phyloP scores from a whole-genome alignment of 805 yeast species.

The Pichia kluyveri region DNA sequence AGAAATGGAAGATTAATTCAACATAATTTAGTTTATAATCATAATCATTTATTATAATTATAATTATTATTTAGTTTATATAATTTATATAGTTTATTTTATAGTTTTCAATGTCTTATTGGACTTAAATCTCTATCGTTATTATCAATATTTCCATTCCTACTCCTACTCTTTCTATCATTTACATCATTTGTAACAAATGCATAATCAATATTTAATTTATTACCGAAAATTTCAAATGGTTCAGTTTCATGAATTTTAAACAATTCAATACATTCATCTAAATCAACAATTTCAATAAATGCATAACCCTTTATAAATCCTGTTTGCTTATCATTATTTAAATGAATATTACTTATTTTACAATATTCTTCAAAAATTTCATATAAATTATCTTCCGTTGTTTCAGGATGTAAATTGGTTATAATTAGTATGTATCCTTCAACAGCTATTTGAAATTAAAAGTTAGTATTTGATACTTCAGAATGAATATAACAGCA shows the following conservation, averaged over 20 bases:
- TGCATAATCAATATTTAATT: constrained; percentile 29
- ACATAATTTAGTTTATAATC: neutral
- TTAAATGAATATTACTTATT: constrained; percentile 30
- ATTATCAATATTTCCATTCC: neutral
- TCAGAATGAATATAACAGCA: too few species aligned
- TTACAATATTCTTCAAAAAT: constrained; percentile 32
- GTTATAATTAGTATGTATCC: constrained; percentile 34
- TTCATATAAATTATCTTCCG: constrained; percentile 36
- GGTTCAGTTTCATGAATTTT: constrained; percentile 14
- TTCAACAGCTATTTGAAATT: constrained; percentile 27
- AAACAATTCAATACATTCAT: constrained; percentile 29
- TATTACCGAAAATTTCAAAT: constrained; percentile 27
- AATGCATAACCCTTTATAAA: constrained; percentile 36
- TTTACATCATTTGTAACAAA: constrained; percentile 21
- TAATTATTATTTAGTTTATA: too few species aligned
- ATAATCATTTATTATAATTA: neutral
- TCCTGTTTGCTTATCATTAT: constrained; percentile 35
- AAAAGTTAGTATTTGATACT: neutral
- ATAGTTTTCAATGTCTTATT: too few species aligned
- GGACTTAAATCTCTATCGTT: constrained; percentile 6
- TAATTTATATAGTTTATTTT: too few species aligned
- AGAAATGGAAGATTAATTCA: constrained; percentile 65
- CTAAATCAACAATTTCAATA: constrained; percentile 25
- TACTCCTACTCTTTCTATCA: neutral
- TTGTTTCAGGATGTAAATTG: constrained; percentile 35